Conservation (phyloP, 2,329 filamentous ascomycete species). For the Ophiostoma ips region DNA sequence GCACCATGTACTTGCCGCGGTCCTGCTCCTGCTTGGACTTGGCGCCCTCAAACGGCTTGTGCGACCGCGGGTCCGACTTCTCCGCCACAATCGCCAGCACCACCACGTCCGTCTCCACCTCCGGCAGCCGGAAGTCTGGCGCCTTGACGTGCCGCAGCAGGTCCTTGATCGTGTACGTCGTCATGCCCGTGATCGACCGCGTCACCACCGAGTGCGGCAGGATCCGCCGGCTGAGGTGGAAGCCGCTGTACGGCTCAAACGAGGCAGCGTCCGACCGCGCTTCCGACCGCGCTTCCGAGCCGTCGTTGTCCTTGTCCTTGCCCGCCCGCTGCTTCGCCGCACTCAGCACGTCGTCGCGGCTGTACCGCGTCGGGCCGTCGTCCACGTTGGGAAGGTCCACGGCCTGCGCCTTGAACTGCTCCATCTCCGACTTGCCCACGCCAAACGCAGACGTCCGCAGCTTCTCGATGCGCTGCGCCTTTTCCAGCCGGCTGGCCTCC, state of each 20-base stretch:
- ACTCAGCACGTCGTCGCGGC: slow-evolving; percentile 47
- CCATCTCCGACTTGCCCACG: slow-evolving; percentile 43
- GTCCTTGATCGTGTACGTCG: slow-evolving; percentile 63
- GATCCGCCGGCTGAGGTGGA: slow-evolving; percentile 71
- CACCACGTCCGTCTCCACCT: slow-evolving; percentile 76
- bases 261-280: slow-evolving; percentile 21
- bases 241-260: slow-evolving; percentile 75
- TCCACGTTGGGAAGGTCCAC: slow-evolving; percentile 38
- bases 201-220: slow-evolving; percentile 70
- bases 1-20: slow-evolving; percentile 79
- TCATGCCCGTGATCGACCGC: slow-evolving; percentile 65
- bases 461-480: slow-evolving; percentile 36
- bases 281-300: background rate
- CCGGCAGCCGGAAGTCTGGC: slow-evolving; percentile 68
- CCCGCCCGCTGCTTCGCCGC: slow-evolving; percentile 12
- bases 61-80: slow-evolving; percentile 66
- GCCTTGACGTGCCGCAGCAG: slow-evolving; percentile 68
- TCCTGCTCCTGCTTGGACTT: slow-evolving; percentile 25
- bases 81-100: slow-evolving; percentile 77
- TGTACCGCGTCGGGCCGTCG: slow-evolving; percentile 38
- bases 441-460: slow-evolving; percentile 42
- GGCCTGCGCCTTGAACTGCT: slow-evolving; percentile 43
- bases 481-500: slow-evolving; percentile 36
- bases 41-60: slow-evolving; percentile 30
- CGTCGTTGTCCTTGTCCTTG: no score